Evolutionary conservation across 225 moss, liverwort and hornwort genomes (phyloP).

Genomic region (Asterella californica): DNA sequence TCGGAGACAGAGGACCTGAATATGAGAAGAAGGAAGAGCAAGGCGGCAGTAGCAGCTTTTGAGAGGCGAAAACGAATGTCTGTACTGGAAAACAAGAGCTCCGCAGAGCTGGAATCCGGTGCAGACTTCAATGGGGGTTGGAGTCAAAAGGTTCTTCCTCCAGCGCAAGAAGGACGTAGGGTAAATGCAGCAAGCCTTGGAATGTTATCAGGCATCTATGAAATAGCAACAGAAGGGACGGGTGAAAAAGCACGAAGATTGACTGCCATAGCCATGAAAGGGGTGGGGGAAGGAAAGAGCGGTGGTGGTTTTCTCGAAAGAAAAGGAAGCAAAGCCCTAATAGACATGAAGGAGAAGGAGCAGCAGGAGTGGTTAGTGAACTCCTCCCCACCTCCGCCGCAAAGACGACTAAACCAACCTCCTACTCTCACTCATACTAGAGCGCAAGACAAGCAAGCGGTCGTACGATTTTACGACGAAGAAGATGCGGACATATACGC

Average conservation of each 20-base stretch:
- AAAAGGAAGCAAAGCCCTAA: slow-evolving; percentile 11
- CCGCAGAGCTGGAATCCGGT: slow-evolving; percentile 21
- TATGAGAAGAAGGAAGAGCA: slow-evolving; percentile 26
- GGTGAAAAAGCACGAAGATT: slow-evolving; percentile 4
- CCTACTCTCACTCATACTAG: slow-evolving; percentile 33
- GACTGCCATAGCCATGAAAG: neutral
- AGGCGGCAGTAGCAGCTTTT: slow-evolving; percentile 34
- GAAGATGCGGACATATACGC: slow-evolving; percentile 26
- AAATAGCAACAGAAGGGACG: neutral
- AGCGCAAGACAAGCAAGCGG: slow-evolving; percentile 29
- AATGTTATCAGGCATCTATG: neutral
- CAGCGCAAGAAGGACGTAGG: neutral
- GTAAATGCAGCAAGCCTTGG: slow-evolving; percentile 14
- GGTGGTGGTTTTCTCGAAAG: slow-evolving; percentile 21
- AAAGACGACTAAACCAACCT: slow-evolving; percentile 8
- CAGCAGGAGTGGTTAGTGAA: neutral
- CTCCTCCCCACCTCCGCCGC: neutral
- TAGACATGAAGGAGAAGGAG: slow-evolving; percentile 20
- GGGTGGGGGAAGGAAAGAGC: neutral
- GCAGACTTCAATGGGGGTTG: slow-evolving; percentile 17
- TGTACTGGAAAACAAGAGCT: slow-evolving; percentile 16
- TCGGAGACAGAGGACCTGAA: slow-evolving; percentile 17
- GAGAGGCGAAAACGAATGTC: slow-evolving; percentile 30
- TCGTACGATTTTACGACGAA: slow-evolving; percentile 31
- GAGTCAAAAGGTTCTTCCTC: slow-evolving; percentile 18